Percentiles rank a stretch among this genome's conserved stretches.
Conservation (phyloP, 805 yeast species). For the Schwanniomyces vanrijiae region DNA sequence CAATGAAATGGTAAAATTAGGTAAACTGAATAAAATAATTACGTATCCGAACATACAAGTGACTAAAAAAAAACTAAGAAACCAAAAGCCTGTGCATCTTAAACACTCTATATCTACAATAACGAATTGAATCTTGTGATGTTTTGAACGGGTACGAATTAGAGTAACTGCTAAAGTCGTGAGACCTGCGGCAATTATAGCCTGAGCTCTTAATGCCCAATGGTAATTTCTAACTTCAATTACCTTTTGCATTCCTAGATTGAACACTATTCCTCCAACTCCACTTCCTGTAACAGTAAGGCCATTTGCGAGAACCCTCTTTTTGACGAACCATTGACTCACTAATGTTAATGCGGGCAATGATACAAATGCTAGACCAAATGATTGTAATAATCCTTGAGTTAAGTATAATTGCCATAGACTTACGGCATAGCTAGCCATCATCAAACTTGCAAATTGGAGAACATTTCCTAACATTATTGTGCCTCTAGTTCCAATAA, state of each 20-base stretch:
- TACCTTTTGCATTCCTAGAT: constrained; percentile 42
- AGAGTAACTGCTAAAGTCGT: constrained; percentile 13
- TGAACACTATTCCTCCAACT: constrained; percentile 45
- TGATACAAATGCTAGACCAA: constrained; percentile 52
- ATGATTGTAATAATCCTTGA: constrained; percentile 63
- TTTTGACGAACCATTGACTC: constrained; percentile 67
- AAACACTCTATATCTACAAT: constrained; percentile 42
- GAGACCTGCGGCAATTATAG: constrained; percentile 21
- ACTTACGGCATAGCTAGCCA: constrained; percentile 57
- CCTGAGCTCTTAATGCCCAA: constrained; percentile 49
- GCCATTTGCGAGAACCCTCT: constrained; percentile 50
- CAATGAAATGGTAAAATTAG: constrained; percentile 60
- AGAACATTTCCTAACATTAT: constrained; percentile 43
- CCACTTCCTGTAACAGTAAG: too few species aligned
- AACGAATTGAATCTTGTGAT: constrained; percentile 17
- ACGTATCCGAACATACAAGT: constrained; percentile 54
- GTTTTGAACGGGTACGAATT: constrained; percentile 6
- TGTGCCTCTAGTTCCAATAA: constrained; percentile 34
- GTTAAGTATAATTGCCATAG: constrained; percentile 63
- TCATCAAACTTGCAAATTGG: constrained; percentile 50
- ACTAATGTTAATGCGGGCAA: constrained; percentile 56
- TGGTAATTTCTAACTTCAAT: constrained; percentile 28
- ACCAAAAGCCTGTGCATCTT: constrained; percentile 40
- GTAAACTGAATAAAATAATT: constrained; percentile 50
- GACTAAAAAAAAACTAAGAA: constrained; percentile 34